Conservation (phyloP, 2,329 filamentous ascomycete species). For the Podosphaera fusca region DNA sequence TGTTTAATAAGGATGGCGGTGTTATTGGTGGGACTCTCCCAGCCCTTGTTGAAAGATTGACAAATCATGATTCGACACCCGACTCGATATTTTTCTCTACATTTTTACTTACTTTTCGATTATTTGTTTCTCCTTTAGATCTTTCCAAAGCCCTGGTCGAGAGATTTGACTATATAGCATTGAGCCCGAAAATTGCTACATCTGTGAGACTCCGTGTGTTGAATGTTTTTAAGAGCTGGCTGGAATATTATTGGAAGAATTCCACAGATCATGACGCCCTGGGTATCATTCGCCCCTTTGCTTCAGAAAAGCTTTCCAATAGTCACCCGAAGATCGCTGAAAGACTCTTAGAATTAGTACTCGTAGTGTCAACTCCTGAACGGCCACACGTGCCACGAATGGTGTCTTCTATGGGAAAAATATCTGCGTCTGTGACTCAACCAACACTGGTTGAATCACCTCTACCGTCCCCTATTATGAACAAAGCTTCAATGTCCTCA, state of each 20-base stretch:
- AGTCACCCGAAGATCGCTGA: slow-evolving; percentile 60
- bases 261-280: slow-evolving; percentile 59
- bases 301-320: slow-evolving; percentile 46
- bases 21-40: slow-evolving; percentile 81
- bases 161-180: slow-evolving; percentile 75
- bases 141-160: slow-evolving; percentile 69
- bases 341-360: slow-evolving; percentile 55
- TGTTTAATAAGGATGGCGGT: slow-evolving; percentile 84
- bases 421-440: slow-evolving; percentile 48
- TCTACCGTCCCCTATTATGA: slow-evolving; percentile 44
- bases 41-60: slow-evolving; percentile 82
- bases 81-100: slow-evolving; percentile 81
- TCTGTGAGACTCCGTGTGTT: slow-evolving; percentile 80
- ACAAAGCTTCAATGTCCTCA: slow-evolving; percentile 51
- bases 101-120: slow-evolving; percentile 87
- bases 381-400: slow-evolving; percentile 53
- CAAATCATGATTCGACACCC: slow-evolving; percentile 76
- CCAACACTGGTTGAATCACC: slow-evolving; percentile 50
- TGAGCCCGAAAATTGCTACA: slow-evolving; percentile 48
- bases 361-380: slow-evolving; percentile 52
- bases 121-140: slow-evolving; percentile 64
- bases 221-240: slow-evolving; percentile 92
- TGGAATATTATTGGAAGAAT: slow-evolving; percentile 85
- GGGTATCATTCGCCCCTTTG: slow-evolving; percentile 55
- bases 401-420: slow-evolving; percentile 63